A percentile compares a stretch with the other conserved stretches of the same genome.
phyloP scores from a whole-genome alignment of 2,329 filamentous ascomycete genomes.

The Trichoderma asperellum region DNA sequence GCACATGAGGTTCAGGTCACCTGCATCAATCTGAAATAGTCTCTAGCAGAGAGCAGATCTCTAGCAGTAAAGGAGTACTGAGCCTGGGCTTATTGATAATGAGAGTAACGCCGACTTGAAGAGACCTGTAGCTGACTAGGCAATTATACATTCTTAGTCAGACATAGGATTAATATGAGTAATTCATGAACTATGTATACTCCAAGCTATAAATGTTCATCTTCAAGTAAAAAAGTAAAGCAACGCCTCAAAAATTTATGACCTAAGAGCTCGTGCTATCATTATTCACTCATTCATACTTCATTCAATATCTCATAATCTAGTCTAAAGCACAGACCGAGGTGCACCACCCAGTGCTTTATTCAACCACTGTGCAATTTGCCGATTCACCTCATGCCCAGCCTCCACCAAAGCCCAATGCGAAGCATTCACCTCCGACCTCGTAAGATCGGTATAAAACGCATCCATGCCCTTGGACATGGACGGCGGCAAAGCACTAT shows the following conservation, averaged over 20 bases:
- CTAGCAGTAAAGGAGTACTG: neutral
- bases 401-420: slow-evolving; percentile 87
- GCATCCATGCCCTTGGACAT: slow-evolving; percentile 74
- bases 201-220: too few species aligned
- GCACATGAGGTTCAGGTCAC: neutral
- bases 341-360: slow-evolving; percentile 41
- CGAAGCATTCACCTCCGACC: slow-evolving; percentile 65
- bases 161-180: neutral
- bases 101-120: neutral
- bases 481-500: slow-evolving; percentile 71
- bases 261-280: neutral
- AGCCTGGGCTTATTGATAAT: neutral
- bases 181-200: neutral
- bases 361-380: slow-evolving; percentile 68
- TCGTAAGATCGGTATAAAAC: slow-evolving; percentile 66
- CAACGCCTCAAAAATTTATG: neutral
- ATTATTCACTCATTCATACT: neutral
- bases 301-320: neutral
- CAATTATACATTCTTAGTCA: neutral
- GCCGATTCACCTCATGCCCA: slow-evolving; percentile 68
- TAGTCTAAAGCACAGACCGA: slow-evolving; percentile 38
- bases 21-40: neutral
- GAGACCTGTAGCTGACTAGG: neutral
- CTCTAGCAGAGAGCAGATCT: neutral
- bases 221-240: neutral